Percentiles rank a stretch among this genome's conserved stretches.
Evolutionary conservation across 2,329 filamentous ascomycete species (phyloP).

Genomic region (Coniochaeta sp.): DNA sequence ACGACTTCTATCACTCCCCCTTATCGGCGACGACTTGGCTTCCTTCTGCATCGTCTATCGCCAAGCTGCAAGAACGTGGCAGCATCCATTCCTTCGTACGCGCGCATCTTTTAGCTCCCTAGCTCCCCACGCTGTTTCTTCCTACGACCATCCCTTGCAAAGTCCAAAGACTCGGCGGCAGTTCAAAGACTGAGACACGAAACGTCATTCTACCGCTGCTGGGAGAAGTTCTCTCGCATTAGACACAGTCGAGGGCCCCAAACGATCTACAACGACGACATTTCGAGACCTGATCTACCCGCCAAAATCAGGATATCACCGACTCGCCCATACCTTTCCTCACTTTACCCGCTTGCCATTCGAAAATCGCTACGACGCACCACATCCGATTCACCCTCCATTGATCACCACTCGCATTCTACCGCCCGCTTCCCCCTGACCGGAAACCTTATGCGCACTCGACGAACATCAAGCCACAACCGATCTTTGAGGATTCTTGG

Average conservation of each 20-base stretch:
- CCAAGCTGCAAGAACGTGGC: background rate
- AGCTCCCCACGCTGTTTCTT: background rate
- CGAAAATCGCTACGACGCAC: background rate
- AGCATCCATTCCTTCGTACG: background rate
- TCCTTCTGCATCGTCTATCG: background rate
- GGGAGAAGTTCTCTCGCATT: no score
- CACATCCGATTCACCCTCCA: constrained; percentile 6
- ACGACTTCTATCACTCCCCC: background rate
- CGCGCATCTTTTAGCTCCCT: background rate
- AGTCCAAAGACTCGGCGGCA: background rate
- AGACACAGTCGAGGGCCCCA: background rate
- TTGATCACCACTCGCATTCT: constrained; percentile 9
- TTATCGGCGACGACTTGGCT: background rate
- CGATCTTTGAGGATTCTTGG: background rate
- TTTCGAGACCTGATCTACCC: constrained; percentile 2
- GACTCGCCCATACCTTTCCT: background rate
- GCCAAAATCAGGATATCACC: background rate
- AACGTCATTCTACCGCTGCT: background rate
- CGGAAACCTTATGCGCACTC: constrained; percentile 20
- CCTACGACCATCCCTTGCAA: background rate
- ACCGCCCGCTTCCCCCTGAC: constrained; percentile 13
- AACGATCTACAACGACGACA: background rate
- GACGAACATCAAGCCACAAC: background rate
- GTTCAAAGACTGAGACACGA: background rate
- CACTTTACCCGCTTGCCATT: background rate